These are phyloP conservation scores for Fraxinus platypoda DNA, from an alignment of 305 asterid species.

Conservation along the genomic window DNA sequence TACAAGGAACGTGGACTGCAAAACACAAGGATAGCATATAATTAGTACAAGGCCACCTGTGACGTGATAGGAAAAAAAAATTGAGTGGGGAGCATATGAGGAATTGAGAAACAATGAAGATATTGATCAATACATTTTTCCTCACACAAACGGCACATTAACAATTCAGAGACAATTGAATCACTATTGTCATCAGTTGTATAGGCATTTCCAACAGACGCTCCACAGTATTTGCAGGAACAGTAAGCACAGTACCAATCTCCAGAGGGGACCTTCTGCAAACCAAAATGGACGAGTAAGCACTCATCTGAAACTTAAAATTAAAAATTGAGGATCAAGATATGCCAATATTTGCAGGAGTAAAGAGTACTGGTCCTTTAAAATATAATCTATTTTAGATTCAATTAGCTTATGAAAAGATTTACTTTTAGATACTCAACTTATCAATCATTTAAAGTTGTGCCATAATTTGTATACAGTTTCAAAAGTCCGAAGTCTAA, in stretches of 20 bases:
- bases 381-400: neutral
- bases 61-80: constrained; percentile 9
- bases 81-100: neutral
- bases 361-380: neutral
- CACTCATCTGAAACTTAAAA: constrained; percentile 11
- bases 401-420: neutral
- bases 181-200: constrained; percentile 33
- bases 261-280: constrained; percentile 74
- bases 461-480: neutral
- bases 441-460: neutral
- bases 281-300: constrained; percentile 16
- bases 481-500: neutral
- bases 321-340: neutral
- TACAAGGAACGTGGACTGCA: constrained; percentile 76
- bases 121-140: constrained; percentile 61
- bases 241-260: constrained; percentile 86
- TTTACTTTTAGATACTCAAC: neutral
- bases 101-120: constrained; percentile 16
- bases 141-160: constrained; percentile 70
- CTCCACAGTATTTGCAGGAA: constrained; percentile 88
- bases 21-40: constrained; percentile 19
- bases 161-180: constrained; percentile 38
- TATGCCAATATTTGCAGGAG: constrained; percentile 14
- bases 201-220: constrained; percentile 42
- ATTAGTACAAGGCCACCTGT: constrained; percentile 9